Percentiles rank a stretch among this genome's conserved stretches.
Evolutionary conservation across 106 monocot species (phyloP).

Genomic region (Amphibolis antarctica): DNA sequence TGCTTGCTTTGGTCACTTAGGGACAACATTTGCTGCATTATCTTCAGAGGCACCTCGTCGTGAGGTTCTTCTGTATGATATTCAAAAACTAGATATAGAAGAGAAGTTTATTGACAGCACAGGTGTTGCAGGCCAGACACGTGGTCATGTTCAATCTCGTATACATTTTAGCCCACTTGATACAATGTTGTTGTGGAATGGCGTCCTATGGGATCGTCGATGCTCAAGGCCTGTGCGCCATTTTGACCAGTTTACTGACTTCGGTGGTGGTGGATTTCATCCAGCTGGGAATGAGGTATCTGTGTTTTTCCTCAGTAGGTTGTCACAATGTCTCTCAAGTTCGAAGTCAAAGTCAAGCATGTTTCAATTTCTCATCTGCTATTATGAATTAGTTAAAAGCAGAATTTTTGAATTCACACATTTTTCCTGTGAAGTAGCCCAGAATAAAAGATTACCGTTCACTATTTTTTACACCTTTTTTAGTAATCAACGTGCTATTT

Average conservation of each 20-base stretch:
- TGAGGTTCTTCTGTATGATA: constrained; percentile 88
- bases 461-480: no score
- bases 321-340: no score
- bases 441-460: no score
- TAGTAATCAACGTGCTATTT: not conserved
- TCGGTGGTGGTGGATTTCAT: constrained; percentile 96
- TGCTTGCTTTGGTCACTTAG: constrained; percentile 78
- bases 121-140: constrained; percentile 18
- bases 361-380: no score
- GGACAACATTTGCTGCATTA: constrained; percentile 62
- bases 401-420: no score
- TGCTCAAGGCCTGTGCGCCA: constrained; percentile 54
- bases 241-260: constrained; percentile 95
- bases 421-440: no score
- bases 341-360: no score
- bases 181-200: constrained; percentile 86
- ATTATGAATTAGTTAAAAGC: no score
- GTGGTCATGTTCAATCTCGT: constrained; percentile 47
- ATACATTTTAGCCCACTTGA: constrained; percentile 87
- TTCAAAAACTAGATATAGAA: constrained; percentile 50
- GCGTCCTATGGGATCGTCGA: constrained; percentile 78
- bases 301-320: not conserved
- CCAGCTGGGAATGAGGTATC: constrained; percentile 96
- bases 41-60: constrained; percentile 41
- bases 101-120: constrained; percentile 40